Conservation (phyloP, 2,329 filamentous ascomycete species). For the Fusarium tanahbumbuense region DNA sequence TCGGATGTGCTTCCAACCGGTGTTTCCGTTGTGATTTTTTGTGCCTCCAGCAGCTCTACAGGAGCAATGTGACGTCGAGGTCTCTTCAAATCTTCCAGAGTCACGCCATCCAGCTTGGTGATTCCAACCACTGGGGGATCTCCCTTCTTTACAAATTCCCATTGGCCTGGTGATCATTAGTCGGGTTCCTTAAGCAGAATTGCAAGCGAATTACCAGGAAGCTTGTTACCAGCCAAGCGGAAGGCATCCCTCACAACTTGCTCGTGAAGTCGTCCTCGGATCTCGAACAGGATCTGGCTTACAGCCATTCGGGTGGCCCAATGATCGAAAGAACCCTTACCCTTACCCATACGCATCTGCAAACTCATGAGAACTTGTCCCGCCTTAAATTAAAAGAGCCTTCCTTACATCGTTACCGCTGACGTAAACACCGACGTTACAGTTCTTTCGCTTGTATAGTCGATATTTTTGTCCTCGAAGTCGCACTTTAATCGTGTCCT, state of each 20-base stretch:
- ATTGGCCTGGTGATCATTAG: conserved; percentile 69
- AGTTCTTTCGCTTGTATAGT: conserved; percentile 89
- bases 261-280: conserved; percentile 93
- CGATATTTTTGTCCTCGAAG: conserved; percentile 92
- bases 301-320: conserved; percentile 93
- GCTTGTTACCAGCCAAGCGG: conserved; percentile 90
- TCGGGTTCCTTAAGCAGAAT: background rate
- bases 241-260: conserved; percentile 95
- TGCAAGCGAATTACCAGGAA: conserved; percentile 74
- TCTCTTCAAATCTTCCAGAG: conserved; percentile 83
- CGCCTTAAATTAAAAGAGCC: background rate
- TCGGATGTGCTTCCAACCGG: conserved; percentile 50
- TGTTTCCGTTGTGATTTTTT: conserved; percentile 50
- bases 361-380: conserved; percentile 34
- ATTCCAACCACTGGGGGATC: conserved; percentile 91
- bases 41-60: conserved; percentile 51
- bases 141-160: conserved; percentile 94
- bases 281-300: conserved; percentile 90
- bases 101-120: conserved; percentile 88
- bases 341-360: conserved; percentile 96
- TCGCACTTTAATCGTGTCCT: conserved; percentile 91
- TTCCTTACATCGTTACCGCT: conserved; percentile 86
- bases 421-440: conserved; percentile 94
- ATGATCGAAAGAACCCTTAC: conserved; percentile 96
- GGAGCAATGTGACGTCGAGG: conserved; percentile 75